Percentiles rank a stretch among this genome's conserved stretches.
Evolutionary conservation across 768 basidiomycete species (phyloP).

Genomic region (Calocybe indica): DNA sequence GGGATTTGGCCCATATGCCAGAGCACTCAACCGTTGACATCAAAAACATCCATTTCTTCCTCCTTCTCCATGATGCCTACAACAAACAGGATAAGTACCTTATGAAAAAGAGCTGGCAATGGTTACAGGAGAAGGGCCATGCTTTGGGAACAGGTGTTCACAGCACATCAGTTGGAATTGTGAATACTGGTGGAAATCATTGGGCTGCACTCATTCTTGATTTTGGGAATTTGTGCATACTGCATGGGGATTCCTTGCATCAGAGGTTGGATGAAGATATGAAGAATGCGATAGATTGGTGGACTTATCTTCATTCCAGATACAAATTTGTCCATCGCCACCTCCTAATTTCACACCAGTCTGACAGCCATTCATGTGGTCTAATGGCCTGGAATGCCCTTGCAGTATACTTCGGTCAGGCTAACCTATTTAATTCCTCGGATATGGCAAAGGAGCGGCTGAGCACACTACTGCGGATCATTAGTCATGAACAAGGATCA

Average conservation of each 20-base stretch:
- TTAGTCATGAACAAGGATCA: too few relatives aligned
- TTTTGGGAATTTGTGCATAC: background rate
- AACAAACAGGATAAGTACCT: background rate
- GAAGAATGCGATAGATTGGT: conserved; percentile 11
- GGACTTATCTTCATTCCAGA: conserved; percentile 10
- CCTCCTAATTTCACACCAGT: conserved; percentile 11
- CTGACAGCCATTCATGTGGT: conserved; percentile 12
- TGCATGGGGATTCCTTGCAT: background rate
- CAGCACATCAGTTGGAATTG: background rate
- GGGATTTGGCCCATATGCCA: background rate
- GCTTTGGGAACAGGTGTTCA: background rate
- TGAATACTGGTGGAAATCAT: background rate
- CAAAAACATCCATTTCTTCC: background rate
- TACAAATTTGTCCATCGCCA: conserved; percentile 2
- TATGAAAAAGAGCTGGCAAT: background rate
- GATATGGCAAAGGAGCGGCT: too few relatives aligned
- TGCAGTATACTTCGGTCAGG: conserved; percentile 1
- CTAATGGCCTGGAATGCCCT: conserved; percentile 15
- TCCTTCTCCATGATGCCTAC: background rate
- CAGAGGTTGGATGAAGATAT: conserved; percentile 5
- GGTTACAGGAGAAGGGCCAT: background rate
- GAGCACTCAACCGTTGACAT: background rate
- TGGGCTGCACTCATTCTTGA: background rate
- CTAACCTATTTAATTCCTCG: too few relatives aligned
- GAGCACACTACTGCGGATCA: too few relatives aligned